These are phyloP conservation scores for Fistulifera solaris DNA, from an alignment of 108 stramenopile genomes.

Conservation along the genomic window DNA sequence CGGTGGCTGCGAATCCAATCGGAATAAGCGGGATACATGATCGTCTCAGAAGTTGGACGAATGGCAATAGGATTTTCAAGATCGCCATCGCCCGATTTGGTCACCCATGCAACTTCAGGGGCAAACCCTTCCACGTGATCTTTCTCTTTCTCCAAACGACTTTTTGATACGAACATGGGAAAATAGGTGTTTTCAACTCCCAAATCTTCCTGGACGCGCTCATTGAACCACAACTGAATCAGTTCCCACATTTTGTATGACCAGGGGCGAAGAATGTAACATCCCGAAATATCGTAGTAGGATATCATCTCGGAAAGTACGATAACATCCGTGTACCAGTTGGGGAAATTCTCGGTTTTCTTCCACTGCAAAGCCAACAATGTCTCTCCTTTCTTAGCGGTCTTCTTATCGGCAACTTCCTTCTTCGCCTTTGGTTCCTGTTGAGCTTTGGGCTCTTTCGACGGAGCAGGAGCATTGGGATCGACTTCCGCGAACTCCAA, in stretches of 20 bases:
- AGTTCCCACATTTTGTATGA: slow-evolving; percentile 97
- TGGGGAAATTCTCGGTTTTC: slow-evolving; percentile 91
- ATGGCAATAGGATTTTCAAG: slow-evolving; percentile 95
- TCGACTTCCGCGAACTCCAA: slow-evolving; percentile 50
- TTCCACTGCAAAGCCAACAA: slow-evolving; percentile 74
- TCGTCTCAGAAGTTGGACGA: slow-evolving; percentile 96
- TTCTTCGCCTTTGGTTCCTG: slow-evolving; percentile 14
- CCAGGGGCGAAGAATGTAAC: slow-evolving; percentile 99
- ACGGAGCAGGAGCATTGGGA: slow-evolving; percentile 21
- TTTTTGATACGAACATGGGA: slow-evolving; percentile 92
- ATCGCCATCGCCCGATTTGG: slow-evolving; percentile 80
- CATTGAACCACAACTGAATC: slow-evolving; percentile 95
- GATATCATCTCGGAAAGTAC: slow-evolving; percentile 98
- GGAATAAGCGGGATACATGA: slow-evolving; percentile 98
- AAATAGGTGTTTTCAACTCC: slow-evolving; percentile 97
- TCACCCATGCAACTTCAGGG: slow-evolving; percentile 98
- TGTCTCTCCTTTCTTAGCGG: slow-evolving; percentile 68
- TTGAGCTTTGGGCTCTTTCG: slow-evolving; percentile 18
- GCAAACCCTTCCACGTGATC: slow-evolving; percentile 99
- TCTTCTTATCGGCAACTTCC: slow-evolving; percentile 12
- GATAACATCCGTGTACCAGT: slow-evolving; percentile 98
- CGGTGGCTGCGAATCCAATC: slow-evolving; percentile 91
- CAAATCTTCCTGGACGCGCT: slow-evolving; percentile 56
- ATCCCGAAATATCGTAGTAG: slow-evolving; percentile 98
- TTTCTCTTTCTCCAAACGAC: slow-evolving; percentile 93